phyloP scores from a whole-genome alignment of 306 rosid genomes.

The Quercus ilex region DNA sequence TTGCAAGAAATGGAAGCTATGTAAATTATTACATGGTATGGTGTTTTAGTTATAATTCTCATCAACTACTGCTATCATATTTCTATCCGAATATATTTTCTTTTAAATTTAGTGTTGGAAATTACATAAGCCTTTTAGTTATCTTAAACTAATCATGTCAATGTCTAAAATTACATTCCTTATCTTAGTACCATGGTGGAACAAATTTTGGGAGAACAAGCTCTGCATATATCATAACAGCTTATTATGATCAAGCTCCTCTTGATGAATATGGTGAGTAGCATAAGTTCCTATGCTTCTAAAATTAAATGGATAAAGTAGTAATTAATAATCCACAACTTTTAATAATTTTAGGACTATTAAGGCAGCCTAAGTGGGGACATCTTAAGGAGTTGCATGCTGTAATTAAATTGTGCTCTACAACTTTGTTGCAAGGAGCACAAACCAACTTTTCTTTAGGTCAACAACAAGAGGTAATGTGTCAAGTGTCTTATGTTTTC shows the following conservation, averaged over 20 bases:
- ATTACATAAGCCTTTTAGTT: neutral
- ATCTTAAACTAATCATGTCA: too few species aligned
- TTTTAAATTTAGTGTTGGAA: neutral
- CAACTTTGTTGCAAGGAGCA: constrained; percentile 49
- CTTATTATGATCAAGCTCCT: constrained; percentile 73
- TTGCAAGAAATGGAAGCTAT: constrained; percentile 87
- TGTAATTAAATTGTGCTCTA: constrained; percentile 50
- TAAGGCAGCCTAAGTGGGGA: constrained; percentile 78
- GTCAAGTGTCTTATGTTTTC: constrained; percentile 8
- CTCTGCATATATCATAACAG: constrained; percentile 53
- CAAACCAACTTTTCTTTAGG: constrained; percentile 57
- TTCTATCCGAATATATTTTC: neutral
- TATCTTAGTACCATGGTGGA: constrained; percentile 69
- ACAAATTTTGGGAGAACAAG: constrained; percentile 69
- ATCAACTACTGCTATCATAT: too few species aligned
- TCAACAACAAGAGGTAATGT: constrained; percentile 43
- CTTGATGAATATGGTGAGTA: constrained; percentile 71
- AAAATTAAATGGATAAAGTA: neutral
- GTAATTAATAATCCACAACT: neutral
- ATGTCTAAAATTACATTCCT: neutral
- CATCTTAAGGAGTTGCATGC: constrained; percentile 66
- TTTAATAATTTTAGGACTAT: constrained; percentile 40
- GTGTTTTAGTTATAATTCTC: neutral
- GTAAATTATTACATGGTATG: constrained; percentile 84
- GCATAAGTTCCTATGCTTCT: neutral